Evolutionary conservation across 2,329 filamentous ascomycete species (phyloP).

Genomic region (Nemania diffusa): DNA sequence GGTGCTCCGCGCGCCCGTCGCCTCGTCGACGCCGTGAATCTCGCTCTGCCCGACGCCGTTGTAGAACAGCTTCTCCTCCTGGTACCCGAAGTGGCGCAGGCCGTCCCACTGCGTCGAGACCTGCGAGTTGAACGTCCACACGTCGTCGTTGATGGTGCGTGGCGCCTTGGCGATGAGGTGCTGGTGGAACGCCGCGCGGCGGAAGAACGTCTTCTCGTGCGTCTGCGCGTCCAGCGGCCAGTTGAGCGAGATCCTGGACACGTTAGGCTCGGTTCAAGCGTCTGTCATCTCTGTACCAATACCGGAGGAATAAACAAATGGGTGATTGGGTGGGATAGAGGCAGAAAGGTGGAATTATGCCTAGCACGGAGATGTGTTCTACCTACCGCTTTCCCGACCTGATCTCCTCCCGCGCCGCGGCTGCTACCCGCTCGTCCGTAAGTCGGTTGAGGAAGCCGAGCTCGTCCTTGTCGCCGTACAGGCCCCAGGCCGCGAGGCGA

Average conservation of each 20-base stretch:
- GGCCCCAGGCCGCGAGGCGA: slow-evolving; percentile 56
- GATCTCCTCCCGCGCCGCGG: slow-evolving; percentile 63
- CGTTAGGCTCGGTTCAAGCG: background rate
- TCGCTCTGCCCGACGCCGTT: slow-evolving; percentile 29
- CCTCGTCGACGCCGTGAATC: slow-evolving; percentile 29
- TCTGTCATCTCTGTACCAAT: background rate
- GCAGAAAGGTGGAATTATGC: too few species aligned
- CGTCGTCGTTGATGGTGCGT: slow-evolving; percentile 68
- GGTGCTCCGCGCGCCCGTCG: slow-evolving; percentile 26
- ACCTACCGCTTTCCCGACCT: slow-evolving; percentile 61
- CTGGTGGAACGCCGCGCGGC: slow-evolving; percentile 65
- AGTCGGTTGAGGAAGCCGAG: slow-evolving; percentile 71
- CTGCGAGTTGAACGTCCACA: slow-evolving; percentile 68
- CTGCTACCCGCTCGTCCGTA: slow-evolving; percentile 63
- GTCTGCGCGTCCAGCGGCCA: slow-evolving; percentile 67
- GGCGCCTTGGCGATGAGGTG: slow-evolving; percentile 62
- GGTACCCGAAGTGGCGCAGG: slow-evolving; percentile 62
- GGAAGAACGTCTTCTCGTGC: slow-evolving; percentile 62
- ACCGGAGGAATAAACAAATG: background rate
- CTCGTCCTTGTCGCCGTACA: slow-evolving; percentile 67
- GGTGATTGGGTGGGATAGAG: slow-evolving; percentile 5
- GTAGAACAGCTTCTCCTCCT: slow-evolving; percentile 49
- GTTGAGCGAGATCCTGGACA: slow-evolving; percentile 65
- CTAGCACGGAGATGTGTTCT: too few species aligned
- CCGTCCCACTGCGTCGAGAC: slow-evolving; percentile 69